A percentile compares a stretch with the other conserved stretches of the same genome.
These are phyloP conservation scores for Melaleuca quinquenervia DNA, from an alignment of 345 rosid species.

Conservation along the genomic window DNA sequence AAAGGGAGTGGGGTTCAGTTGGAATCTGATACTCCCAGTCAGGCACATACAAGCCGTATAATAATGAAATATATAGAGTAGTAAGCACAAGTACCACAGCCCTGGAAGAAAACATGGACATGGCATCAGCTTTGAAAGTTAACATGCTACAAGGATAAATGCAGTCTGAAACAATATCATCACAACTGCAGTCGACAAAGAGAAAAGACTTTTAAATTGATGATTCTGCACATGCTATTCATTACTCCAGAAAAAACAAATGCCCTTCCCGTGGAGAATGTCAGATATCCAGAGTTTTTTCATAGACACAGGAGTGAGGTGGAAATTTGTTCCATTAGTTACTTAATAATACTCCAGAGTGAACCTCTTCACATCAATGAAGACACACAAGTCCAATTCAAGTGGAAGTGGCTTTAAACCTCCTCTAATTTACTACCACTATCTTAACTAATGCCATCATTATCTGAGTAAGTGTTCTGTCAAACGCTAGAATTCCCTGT, in stretches of 20 bases:
- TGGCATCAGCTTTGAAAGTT: not conserved
- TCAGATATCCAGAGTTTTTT: not conserved
- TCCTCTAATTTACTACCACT: not conserved
- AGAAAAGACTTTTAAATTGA: not conserved
- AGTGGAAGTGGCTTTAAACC: not conserved
- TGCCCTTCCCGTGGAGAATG: not conserved
- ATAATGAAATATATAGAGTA: constrained; percentile 29
- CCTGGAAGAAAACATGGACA: constrained; percentile 28
- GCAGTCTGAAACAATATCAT: not conserved
- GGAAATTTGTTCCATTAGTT: not conserved
- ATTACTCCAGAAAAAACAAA: not conserved
- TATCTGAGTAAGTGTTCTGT: not conserved
- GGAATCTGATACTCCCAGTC: constrained; percentile 73
- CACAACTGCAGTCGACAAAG: not conserved
- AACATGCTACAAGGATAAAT: not conserved
- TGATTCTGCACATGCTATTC: not conserved
- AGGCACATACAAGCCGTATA: constrained; percentile 66
- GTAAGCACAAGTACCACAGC: constrained; percentile 33
- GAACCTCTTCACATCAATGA: not conserved
- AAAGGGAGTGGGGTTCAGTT: constrained; percentile 23
- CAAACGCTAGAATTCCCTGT: not conserved
- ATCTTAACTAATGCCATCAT: not conserved
- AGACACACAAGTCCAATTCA: not conserved
- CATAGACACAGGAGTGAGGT: not conserved
- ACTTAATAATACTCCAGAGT: not conserved